Percentiles rank a stretch among this genome's conserved stretches.
These are phyloP conservation scores for Amylostereum areolatum DNA, from an alignment of 1,284 basidiomycete genomes.

Conservation along the genomic window DNA sequence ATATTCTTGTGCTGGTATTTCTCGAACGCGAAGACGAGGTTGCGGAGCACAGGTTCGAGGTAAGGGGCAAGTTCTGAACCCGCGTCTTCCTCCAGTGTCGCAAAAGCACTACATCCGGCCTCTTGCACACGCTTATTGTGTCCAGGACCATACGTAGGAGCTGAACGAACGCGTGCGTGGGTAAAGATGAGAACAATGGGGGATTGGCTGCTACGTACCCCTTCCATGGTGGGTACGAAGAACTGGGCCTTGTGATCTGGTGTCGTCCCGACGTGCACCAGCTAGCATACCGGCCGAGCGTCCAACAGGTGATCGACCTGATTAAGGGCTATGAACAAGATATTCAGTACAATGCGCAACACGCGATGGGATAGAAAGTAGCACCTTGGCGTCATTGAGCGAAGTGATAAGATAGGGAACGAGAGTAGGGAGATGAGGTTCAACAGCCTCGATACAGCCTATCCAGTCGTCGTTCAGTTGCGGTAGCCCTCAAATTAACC, in stretches of 20 bases:
- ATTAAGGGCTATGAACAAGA: constrained; percentile 71
- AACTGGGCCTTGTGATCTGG: constrained; percentile 85
- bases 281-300: constrained; percentile 94
- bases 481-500: neutral
- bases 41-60: constrained; percentile 91
- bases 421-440: constrained; percentile 89
- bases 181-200: constrained; percentile 7
- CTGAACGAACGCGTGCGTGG: constrained; percentile 30
- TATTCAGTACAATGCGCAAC: neutral
- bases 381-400: constrained; percentile 86
- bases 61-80: constrained; percentile 87
- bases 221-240: constrained; percentile 98
- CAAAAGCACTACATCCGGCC: constrained; percentile 97
- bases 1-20: constrained; percentile 99
- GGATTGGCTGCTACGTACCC: constrained; percentile 52
- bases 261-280: constrained; percentile 84
- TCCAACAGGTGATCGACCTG: constrained; percentile 99
- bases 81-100: constrained; percentile 97
- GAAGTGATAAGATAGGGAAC: constrained; percentile 91
- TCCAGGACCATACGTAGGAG: constrained; percentile 97
- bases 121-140: constrained; percentile 99
- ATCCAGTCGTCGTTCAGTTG: neutral
- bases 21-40: constrained; percentile 92
- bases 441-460: constrained; percentile 96
- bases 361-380: neutral